Evolutionary conservation across 1,284 basidiomycete genomes (phyloP).

Genomic region (Stygiomarasmius scandens): DNA sequence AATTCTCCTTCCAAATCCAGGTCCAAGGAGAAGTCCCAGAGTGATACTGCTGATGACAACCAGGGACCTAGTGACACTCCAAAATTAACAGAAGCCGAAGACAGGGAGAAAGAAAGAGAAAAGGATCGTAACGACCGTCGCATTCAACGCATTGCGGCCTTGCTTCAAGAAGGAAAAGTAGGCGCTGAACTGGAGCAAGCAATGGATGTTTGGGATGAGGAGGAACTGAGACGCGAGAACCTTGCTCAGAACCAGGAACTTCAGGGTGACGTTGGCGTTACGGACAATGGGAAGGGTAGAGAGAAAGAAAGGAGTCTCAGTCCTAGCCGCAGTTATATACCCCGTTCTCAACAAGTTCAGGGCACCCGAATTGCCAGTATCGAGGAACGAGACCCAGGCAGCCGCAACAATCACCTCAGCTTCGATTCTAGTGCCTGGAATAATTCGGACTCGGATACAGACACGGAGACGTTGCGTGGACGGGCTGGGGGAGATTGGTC

Average conservation of each 20-base stretch:
- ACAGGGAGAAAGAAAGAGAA: constrained; percentile 46
- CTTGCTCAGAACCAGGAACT: no score
- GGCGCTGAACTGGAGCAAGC: constrained; percentile 66
- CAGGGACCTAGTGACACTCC: no score
- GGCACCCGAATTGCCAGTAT: not conserved
- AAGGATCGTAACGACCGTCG: constrained; percentile 39
- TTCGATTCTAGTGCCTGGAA: not conserved
- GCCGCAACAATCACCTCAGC: not conserved
- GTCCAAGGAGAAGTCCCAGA: no score
- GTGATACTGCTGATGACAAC: no score
- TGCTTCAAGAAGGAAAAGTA: constrained; percentile 71
- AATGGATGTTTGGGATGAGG: constrained; percentile 64
- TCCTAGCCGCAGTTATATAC: not conserved
- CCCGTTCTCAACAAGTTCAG: not conserved
- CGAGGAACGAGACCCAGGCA: not conserved
- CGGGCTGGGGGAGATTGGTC: constrained; percentile 10
- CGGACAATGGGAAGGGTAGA: not conserved
- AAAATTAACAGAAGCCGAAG: constrained; percentile 1
- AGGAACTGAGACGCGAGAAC: not conserved
- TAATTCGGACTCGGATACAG: not conserved
- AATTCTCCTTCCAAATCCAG: no score
- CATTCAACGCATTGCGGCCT: constrained; percentile 56
- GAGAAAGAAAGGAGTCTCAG: not conserved
- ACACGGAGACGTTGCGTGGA: constrained; percentile 9
- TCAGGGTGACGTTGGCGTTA: not conserved